These are phyloP conservation scores for Glycine latifolia DNA, from an alignment of 306 rosid species.

Conservation along the genomic window DNA sequence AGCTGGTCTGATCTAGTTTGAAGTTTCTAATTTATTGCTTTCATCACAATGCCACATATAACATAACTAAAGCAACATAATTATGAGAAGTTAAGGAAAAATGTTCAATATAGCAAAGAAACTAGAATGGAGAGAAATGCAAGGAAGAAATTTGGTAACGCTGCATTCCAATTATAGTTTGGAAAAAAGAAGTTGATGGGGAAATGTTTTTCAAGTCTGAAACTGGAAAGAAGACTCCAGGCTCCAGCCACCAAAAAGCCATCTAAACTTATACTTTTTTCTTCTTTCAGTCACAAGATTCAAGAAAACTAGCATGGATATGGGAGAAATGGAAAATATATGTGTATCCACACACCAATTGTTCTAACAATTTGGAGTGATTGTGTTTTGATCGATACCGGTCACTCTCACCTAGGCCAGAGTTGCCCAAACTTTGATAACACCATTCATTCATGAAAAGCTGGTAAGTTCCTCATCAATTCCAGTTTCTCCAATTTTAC, in stretches of 20 bases:
- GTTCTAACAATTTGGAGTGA: not conserved
- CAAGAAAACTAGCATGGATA: too few relatives aligned
- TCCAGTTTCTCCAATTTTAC: not conserved
- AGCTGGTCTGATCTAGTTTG: not conserved
- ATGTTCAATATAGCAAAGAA: too few relatives aligned
- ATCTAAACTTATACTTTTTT: too few relatives aligned
- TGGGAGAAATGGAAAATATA: too few relatives aligned
- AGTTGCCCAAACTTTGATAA: not conserved
- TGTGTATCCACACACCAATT: not conserved
- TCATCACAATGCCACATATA: not conserved
- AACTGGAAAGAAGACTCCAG: too few relatives aligned
- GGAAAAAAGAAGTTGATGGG: not conserved
- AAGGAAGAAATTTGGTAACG: too few relatives aligned
- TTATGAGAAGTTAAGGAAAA: not conserved
- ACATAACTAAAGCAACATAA: slow-evolving; percentile 9
- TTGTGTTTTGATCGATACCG: not conserved
- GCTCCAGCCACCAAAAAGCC: too few relatives aligned
- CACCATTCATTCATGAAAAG: not conserved
- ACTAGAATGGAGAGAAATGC: too few relatives aligned
- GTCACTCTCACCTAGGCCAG: slow-evolving; percentile 36
- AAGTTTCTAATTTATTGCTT: not conserved
- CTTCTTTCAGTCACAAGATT: too few relatives aligned
- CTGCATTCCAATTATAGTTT: too few relatives aligned
- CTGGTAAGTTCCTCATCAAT: not conserved
- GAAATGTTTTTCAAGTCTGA: too few relatives aligned